These are phyloP conservation scores for Lentinus tigrinus DNA, from an alignment of 768 basidiomycete genomes.

Conservation along the genomic window DNA sequence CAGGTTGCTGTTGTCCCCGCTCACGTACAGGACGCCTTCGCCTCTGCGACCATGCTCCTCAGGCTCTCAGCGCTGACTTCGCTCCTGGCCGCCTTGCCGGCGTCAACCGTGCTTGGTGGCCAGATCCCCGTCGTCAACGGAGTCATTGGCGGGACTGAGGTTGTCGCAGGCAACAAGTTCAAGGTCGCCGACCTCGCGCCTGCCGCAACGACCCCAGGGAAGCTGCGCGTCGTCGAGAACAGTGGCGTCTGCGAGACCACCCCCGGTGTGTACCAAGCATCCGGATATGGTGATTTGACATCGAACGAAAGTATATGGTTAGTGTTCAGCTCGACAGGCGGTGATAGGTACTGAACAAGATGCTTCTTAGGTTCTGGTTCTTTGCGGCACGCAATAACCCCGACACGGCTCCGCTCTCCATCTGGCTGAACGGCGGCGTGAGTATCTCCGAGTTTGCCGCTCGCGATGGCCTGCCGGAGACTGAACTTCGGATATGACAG, in stretches of 20 bases:
- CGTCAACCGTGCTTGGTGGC: conserved; percentile 24
- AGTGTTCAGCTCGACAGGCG: background rate
- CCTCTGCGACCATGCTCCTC: conserved; percentile 18
- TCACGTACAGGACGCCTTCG: background rate
- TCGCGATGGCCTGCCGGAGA: background rate
- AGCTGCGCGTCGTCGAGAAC: conserved; percentile 56
- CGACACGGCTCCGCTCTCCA: conserved; percentile 56
- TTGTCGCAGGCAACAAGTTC: conserved; percentile 25
- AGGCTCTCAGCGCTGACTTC: conserved; percentile 14
- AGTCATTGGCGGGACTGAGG: conserved; percentile 42
- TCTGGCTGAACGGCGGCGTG: conserved; percentile 65
- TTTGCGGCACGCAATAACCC: conserved; percentile 64
- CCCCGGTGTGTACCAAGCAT: conserved; percentile 57
- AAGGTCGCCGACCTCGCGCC: background rate
- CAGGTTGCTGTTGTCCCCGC: background rate
- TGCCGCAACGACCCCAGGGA: conserved; percentile 38
- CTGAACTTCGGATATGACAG: conserved; percentile 10
- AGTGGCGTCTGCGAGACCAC: conserved; percentile 67
- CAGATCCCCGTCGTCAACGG: conserved; percentile 52
- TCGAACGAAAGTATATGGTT: conserved; percentile 59
- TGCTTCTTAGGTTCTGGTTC: conserved; percentile 59
- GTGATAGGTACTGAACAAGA: background rate
- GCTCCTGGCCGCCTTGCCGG: conserved; percentile 17
- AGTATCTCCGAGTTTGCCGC: conserved; percentile 6
- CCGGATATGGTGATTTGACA: conserved; percentile 63